Percentiles rank a stretch among this genome's conserved stretches.
Evolutionary conservation across 768 basidiomycete species (phyloP).

Genomic region (Macrolepiota dolichaula): DNA sequence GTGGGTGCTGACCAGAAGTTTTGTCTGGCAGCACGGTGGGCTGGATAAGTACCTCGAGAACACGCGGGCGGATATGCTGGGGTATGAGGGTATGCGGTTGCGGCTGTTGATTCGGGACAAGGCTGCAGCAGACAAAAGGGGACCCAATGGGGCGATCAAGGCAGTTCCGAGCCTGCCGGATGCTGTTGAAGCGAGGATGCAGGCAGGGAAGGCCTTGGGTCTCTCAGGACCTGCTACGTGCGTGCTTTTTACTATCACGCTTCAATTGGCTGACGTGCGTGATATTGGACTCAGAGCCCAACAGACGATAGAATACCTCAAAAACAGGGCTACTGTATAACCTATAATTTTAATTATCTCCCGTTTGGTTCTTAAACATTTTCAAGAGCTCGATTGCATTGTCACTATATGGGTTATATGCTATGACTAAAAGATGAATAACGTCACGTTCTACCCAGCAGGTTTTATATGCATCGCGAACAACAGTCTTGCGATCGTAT

Average conservation of each 20-base stretch:
- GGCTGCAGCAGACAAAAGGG: slow-evolving; percentile 11
- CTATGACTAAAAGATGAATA: not conserved
- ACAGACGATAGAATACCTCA: slow-evolving; percentile 24
- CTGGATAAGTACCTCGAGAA: slow-evolving; percentile 65
- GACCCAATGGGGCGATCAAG: not conserved
- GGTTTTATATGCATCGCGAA: not conserved
- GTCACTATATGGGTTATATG: not conserved
- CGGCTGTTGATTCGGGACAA: slow-evolving; percentile 33
- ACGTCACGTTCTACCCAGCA: not conserved
- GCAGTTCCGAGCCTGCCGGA: slow-evolving; percentile 11
- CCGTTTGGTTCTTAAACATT: not conserved
- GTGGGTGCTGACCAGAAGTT: not conserved
- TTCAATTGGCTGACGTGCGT: not conserved
- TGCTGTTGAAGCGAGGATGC: slow-evolving; percentile 21
- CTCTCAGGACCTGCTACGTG: slow-evolving; percentile 22
- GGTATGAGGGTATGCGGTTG: slow-evolving; percentile 45
- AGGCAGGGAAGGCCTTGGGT: slow-evolving; percentile 26
- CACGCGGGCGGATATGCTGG: slow-evolving; percentile 30
- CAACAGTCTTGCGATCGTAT: not conserved
- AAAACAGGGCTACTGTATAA: not conserved
- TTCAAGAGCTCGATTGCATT: not conserved
- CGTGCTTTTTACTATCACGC: slow-evolving; percentile 5
- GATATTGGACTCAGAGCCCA: slow-evolving; percentile 15
- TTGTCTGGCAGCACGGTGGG: slow-evolving; percentile 50
- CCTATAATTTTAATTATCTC: not conserved